Percentiles rank a stretch among this genome's conserved stretches.
phyloP scores from a whole-genome alignment of 164 flowering plant species.

The Aristolochia fimbriata region DNA sequence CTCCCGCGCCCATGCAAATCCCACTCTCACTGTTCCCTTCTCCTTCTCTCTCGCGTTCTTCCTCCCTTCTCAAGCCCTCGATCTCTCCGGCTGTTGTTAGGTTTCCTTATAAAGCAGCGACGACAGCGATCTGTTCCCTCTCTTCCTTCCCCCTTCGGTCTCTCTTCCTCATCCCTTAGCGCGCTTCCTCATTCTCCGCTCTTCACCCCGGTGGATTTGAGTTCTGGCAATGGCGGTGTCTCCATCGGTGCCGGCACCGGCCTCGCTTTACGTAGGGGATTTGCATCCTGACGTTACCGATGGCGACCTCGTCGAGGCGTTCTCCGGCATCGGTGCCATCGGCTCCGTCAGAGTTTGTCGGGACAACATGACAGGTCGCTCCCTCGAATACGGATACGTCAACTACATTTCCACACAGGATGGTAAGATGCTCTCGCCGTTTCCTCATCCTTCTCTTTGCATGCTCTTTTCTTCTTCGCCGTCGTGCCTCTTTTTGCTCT shows the following conservation, averaged over 20 bases:
- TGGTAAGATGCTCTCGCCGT: neutral
- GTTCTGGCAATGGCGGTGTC: constrained; percentile 29
- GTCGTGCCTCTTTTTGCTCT: no score
- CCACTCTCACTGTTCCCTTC: constrained; percentile 1
- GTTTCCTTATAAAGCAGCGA: no score
- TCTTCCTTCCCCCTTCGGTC: no score
- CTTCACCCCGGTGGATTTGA: neutral
- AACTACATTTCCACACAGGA: constrained; percentile 37
- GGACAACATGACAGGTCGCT: constrained; percentile 46
- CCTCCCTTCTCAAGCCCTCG: neutral
- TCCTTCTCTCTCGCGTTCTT: neutral
- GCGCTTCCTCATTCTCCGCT: neutral
- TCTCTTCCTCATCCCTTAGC: no score
- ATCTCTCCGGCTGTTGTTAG: no score
- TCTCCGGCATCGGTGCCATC: constrained; percentile 31
- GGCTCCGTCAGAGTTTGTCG: constrained; percentile 71
- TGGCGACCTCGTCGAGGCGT: constrained; percentile 36
- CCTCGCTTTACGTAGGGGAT: constrained; percentile 81
- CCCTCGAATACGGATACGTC: constrained; percentile 81
- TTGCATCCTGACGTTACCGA: constrained; percentile 61
- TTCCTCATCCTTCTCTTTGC: neutral
- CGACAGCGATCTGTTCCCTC: no score
- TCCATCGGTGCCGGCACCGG: constrained; percentile 24
- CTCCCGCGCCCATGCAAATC: constrained; percentile 14
- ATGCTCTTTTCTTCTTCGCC: neutral